phyloP scores from a whole-genome alignment of 169 alveolate species.

The Eimeria acervulina region DNA sequence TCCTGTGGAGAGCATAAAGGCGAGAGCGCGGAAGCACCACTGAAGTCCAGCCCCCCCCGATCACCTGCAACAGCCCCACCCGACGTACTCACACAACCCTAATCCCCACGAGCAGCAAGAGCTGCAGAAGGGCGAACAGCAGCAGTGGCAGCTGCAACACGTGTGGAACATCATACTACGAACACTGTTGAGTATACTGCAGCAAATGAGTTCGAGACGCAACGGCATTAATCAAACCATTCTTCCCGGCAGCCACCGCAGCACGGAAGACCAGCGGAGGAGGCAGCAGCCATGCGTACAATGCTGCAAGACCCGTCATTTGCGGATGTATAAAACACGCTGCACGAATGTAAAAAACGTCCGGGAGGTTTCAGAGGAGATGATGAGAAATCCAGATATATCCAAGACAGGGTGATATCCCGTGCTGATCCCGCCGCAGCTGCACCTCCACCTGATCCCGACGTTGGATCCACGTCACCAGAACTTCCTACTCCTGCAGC shows the following conservation, averaged over 20 bases:
- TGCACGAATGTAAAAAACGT: slow-evolving; percentile 62
- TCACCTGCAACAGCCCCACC: slow-evolving; percentile 35
- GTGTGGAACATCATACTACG: too few species aligned
- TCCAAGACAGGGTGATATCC: slow-evolving; percentile 30
- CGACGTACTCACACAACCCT: neutral
- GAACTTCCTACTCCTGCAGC: neutral
- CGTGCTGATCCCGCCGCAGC: neutral
- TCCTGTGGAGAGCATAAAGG: slow-evolving; percentile 59
- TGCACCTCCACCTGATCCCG: neutral
- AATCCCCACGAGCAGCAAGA: neutral
- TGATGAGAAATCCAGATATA: slow-evolving; percentile 22
- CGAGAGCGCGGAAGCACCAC: slow-evolving; percentile 58
- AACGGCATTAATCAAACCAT: neutral
- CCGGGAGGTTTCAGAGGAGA: slow-evolving; percentile 68
- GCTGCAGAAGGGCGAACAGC: slow-evolving; percentile 11
- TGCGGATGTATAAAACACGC: slow-evolving; percentile 37
- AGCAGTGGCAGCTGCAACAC: slow-evolving; percentile 9
- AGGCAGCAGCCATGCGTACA: slow-evolving; percentile 1
- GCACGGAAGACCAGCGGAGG: neutral
- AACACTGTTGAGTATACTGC: too few species aligned
- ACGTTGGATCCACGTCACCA: neutral
- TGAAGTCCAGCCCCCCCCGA: slow-evolving; percentile 75
- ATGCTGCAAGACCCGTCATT: slow-evolving; percentile 59
- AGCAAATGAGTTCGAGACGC: neutral
- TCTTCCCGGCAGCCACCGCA: neutral